Evolutionary conservation across 2,329 filamentous ascomycete species (phyloP).

Genomic region (Erysiphe pulchra): DNA sequence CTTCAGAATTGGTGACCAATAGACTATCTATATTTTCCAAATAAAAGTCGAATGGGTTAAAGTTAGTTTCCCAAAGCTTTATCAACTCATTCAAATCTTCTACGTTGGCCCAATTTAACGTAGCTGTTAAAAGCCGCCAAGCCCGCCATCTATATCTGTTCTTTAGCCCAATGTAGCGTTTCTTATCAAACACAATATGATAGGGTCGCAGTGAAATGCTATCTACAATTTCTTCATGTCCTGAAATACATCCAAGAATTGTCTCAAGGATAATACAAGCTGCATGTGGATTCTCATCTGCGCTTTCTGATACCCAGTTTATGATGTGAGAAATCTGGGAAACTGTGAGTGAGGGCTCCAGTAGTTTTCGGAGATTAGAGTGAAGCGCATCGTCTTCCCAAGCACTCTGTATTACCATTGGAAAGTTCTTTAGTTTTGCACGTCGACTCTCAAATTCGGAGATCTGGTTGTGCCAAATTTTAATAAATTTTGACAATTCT

Average conservation of each 20-base stretch:
- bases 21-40: neutral
- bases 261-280: slow-evolving; percentile 16
- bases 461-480: slow-evolving; percentile 15
- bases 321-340: slow-evolving; percentile 15
- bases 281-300: slow-evolving; percentile 6
- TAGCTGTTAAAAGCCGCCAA: slow-evolving; percentile 9
- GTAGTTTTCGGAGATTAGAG: slow-evolving; percentile 8
- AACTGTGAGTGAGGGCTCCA: slow-evolving; percentile 16
- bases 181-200: slow-evolving; percentile 11
- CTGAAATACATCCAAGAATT: slow-evolving; percentile 14
- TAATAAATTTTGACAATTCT: slow-evolving; percentile 17
- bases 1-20: neutral
- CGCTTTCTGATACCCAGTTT: slow-evolving; percentile 13
- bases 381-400: slow-evolving; percentile 13
- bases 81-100: slow-evolving; percentile 5
- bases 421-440: slow-evolving; percentile 1
- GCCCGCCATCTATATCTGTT: slow-evolving; percentile 10
- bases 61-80: slow-evolving; percentile 5
- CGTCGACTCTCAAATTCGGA: slow-evolving; percentile 9
- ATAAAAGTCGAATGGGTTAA: slow-evolving; percentile 5
- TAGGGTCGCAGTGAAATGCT: slow-evolving; percentile 13
- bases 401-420: slow-evolving; percentile 5
- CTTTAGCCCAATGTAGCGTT: slow-evolving; percentile 6
- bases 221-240: slow-evolving; percentile 14
- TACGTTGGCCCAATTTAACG: slow-evolving; percentile 5